Base-by-base conservation (phyloP, 164 flowering plant genomes). In the Buxus sempervirens region DNA sequence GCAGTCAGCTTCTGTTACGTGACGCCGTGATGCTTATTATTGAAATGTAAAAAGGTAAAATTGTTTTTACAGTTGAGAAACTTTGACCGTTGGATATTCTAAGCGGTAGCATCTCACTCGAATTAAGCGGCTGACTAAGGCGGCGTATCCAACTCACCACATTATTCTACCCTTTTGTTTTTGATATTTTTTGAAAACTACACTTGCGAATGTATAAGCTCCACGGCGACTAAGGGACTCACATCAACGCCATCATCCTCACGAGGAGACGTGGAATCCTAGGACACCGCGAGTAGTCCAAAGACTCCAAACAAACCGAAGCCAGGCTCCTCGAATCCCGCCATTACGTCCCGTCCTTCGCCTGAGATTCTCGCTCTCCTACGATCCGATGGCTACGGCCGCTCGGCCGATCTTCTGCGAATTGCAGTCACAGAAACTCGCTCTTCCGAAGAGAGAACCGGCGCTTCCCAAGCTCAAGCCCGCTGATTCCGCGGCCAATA, bases 391-490 rank as follows among this genome's bases (percentile, higher is more conserved):
- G 79, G 77, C 83, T 49, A 13, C 74, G 57, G 76, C 79, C 42
- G 72, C 75, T 32, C 80, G 82, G 53, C 69, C 78, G 9, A 56
- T 80, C 22, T 70, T 65, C 63, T 83, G 83, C 71, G 73, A 71
- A 56, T 58, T 81, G 26, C 72, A 68, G 22, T 19, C 74, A 2
- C 45, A 19, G 60, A 72, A 67, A 53, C 21, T 74, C 56, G 67
- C 67, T 16, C 32, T 21, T 36, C 41, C 58, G 64, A 62, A 19
- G 76, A 67, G 71, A 24, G 63, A 68, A 10, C 57, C 61, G 61
- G 57, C 25, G 16, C 42, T 23, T 27, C 56, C 56, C n/a, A 57
- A 62, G 22, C 55, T 69, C 27, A 72, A 36, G 32, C 1, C 54
- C 15, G 65, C 18, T 49, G 72, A 67, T 58, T 63, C 73, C 8